Conservation (phyloP, 805 yeast genomes). For the Saccharomycopsis fermentans region DNA sequence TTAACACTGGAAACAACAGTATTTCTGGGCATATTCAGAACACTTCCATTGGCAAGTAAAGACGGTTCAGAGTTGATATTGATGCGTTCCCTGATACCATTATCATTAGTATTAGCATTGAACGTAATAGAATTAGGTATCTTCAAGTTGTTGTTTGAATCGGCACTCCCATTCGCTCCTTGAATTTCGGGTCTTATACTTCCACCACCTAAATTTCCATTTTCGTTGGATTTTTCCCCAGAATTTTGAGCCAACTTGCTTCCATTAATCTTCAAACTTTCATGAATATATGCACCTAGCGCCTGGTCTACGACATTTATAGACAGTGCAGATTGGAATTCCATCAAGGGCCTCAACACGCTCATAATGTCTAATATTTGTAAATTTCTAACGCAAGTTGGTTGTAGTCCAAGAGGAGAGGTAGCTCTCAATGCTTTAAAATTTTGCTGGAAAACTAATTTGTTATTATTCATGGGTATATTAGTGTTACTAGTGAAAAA, state of each 20-base stretch:
- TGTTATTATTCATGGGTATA: neutral
- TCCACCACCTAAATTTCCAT: neutral
- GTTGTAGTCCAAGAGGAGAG: slow-evolving; percentile 10
- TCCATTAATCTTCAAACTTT: neutral
- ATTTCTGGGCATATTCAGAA: neutral
- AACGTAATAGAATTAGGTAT: neutral
- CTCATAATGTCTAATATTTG: slow-evolving; percentile 15
- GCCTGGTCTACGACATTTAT: slow-evolving; percentile 9
- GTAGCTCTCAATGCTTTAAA: slow-evolving; percentile 7
- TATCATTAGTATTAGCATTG: neutral
- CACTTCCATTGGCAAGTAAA: neutral
- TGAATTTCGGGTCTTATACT: too few relatives aligned
- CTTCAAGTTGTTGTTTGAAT: too few relatives aligned
- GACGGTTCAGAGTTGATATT: too few relatives aligned
- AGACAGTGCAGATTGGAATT: slow-evolving; percentile 7
- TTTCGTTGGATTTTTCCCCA: neutral
- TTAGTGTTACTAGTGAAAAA: neutral
- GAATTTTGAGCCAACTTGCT: neutral
- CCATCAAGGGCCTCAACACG: slow-evolving; percentile 10
- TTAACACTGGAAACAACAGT: neutral
- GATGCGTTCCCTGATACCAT: too few relatives aligned
- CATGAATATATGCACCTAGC: slow-evolving; percentile 4
- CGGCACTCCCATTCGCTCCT: too few relatives aligned
- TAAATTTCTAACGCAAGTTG: slow-evolving; percentile 1
- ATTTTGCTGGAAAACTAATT: neutral